Conservation (phyloP, 2,329 filamentous ascomycete genomes). For the Xylogone sp. region DNA sequence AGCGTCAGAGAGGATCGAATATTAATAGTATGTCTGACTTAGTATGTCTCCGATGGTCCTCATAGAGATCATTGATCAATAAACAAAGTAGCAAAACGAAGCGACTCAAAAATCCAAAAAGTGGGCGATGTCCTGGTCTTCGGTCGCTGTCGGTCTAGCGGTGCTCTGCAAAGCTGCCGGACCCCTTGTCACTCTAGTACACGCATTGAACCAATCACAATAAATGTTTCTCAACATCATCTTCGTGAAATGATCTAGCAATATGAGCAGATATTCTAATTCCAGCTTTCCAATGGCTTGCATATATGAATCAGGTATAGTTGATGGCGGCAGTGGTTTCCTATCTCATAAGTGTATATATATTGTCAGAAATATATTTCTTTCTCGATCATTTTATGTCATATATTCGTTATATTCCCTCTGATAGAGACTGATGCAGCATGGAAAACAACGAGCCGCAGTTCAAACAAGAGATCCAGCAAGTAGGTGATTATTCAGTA, state of each 20-base stretch:
- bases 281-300: too few species aligned
- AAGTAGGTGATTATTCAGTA: not conserved
- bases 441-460: not conserved
- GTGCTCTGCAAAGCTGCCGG: not conserved
- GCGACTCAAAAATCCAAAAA: too few species aligned
- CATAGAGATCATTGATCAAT: too few species aligned
- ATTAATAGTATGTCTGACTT: too few species aligned
- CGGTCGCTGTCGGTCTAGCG: not conserved
- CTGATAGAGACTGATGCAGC: not conserved
- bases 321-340: too few species aligned
- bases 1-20: too few species aligned
- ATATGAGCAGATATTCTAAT: too few species aligned
- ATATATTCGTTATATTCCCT: not conserved
- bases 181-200: not conserved
- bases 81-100: too few species aligned
- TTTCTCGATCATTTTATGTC: not conserved
- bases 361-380: not conserved
- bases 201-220: not conserved
- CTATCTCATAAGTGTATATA: too few species aligned
- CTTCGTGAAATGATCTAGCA: not conserved
- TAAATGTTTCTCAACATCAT: too few species aligned
- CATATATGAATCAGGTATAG: too few species aligned
- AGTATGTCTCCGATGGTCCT: too few species aligned
- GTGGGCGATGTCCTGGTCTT: not conserved
- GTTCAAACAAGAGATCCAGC: not conserved